Evolutionary conservation across 441 rosid species (phyloP), one percentile per base, ranked within the genome.

Genomic region (Adansonia madagascariensis): DNA sequence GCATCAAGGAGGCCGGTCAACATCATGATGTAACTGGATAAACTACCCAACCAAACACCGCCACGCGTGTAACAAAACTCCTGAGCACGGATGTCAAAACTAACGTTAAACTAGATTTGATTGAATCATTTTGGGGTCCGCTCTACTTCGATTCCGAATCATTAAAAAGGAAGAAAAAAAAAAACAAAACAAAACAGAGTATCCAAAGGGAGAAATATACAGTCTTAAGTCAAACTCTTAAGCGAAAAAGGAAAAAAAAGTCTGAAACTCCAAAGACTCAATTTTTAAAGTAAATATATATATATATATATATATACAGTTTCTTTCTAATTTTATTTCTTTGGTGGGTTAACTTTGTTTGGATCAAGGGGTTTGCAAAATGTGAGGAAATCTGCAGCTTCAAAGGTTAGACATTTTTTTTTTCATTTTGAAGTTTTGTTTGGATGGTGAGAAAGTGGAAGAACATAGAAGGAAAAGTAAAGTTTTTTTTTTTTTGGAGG

Each of bases 81-180:
- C 11, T 20, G 76, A 61, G 73, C 0, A n/a, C 82, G 87, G 90
- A 85, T 84, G 80, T 78, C 82, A 87, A 84, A 85, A 82, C 87
- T 80, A 79, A 78, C 79, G 78, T 79, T 80, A 57, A 87, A 85
- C 85, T 80, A 71, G 78, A 87, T 79, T 82, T 78, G 74, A 82
- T 80, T 72, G 47, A 66, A 63, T 44, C 57, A 73, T 52, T 17
- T 75, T 83, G 84, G 83, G 76, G 84, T 85, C 88, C 87, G 88
- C 77, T 69, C 63, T 59, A 76, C 78, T 55, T 35, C 79, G 62
- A 6, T 57, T 57, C 62, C 8, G 62, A 57, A 57, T 18, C 56
- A 15, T n/a, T 4, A 14, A 52, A 52, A 27, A 2, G 35, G 35
- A 3, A 2, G 35, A 3, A 3, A 35, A 78, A 10, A 73, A 43